These are phyloP conservation scores for Mortierella sp. DNA, from an alignment of 371 early-diverging fungal genomes.

Conservation along the genomic window DNA sequence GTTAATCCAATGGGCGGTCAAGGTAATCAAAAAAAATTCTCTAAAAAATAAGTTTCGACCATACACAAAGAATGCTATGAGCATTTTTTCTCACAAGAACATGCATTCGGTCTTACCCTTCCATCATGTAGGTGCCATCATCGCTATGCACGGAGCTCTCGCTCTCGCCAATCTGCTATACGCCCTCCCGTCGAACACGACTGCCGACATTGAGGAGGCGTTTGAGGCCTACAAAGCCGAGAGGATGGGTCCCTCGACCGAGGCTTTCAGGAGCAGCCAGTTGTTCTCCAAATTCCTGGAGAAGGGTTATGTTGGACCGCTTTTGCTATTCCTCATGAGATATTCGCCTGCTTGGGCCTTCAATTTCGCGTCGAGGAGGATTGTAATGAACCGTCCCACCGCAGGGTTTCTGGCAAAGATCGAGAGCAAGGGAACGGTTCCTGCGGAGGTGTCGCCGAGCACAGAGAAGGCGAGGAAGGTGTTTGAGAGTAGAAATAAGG, in stretches of 20 bases:
- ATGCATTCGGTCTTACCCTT: not conserved
- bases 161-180: not conserved
- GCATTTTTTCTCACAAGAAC: not conserved
- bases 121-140: not conserved
- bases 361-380: not conserved
- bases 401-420: not conserved
- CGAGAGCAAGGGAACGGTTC: not conserved
- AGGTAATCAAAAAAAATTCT: no score
- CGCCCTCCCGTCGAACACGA: not conserved
- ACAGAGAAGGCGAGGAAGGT: constrained; percentile 4
- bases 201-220: not conserved
- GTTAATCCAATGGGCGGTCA: constrained; percentile 30
- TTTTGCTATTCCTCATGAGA: not conserved
- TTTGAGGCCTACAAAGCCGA: not conserved
- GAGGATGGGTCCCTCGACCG: not conserved
- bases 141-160: not conserved
- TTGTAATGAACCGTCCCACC: not conserved
- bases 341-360: not conserved
- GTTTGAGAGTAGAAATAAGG: no score
- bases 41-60: not conserved
- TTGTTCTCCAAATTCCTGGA: constrained; percentile 1
- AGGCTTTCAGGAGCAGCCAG: constrained; percentile 4
- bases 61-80: not conserved
- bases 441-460: not conserved
- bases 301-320: not conserved